Evolutionary conservation across 495 filamentous ascomycete species (phyloP), one percentile per base, ranked within the genome.

Genomic region (Cudoniella acicularis): DNA sequence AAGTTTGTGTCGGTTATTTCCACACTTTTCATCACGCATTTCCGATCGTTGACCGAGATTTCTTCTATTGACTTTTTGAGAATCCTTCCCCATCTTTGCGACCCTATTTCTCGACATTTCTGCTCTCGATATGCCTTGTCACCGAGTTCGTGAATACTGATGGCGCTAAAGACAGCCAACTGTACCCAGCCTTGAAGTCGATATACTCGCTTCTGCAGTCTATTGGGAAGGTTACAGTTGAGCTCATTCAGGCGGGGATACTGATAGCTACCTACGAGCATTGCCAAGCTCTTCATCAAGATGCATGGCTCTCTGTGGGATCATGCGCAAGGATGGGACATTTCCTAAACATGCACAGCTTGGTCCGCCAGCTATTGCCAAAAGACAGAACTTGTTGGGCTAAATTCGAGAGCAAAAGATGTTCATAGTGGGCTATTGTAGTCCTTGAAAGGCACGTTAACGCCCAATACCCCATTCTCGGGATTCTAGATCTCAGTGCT

Each of bases 211-310:
- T 62, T 22, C 46, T 62, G 8, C 54, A 59, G 36, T 49, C 26
- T 16, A 54, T 52, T 3, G 54, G 55, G 9, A 59, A 59, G 10
- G 23, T 42, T 1, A 45, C 54, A 3, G 46, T 56, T 2, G 63
- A 62, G 41, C 20, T 65, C 10, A 13, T 65, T 4, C 63, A 62
- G 25, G 47, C 60, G 1, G 56, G 60, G 0, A 10, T 62, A 10
- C 36, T 65, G 2, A 27, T 65, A 55, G 63, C 63, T 8, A 24
- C 30, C 10, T 65, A 57, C 40, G 63, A 65, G 36, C 46, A 59
- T 48, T 59, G 51, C 49, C 59, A 65, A 36, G 57, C 46, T 6
- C 40, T 62, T 3, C 42, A 56, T 42, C 36, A 57, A 20, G 52
- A 56, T 21, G 55, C 63, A 1, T 59, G 55, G 51, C 23, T 59